Conservation (phyloP, 495 filamentous ascomycete genomes). For the Alectoria sarmentosa region DNA sequence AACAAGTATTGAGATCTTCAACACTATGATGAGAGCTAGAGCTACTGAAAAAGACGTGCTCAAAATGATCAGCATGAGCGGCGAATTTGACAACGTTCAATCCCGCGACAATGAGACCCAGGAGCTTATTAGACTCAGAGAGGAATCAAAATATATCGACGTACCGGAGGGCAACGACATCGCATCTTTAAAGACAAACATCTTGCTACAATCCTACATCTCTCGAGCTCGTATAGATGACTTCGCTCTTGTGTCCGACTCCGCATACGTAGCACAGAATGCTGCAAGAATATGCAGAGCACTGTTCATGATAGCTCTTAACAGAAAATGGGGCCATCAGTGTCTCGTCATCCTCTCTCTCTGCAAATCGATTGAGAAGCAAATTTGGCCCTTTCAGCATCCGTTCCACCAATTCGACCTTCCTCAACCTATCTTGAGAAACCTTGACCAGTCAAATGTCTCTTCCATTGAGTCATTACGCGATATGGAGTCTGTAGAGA, state of each 20-base stretch:
- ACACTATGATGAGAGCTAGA: slow-evolving; percentile 73
- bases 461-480: slow-evolving; percentile 72
- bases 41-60: slow-evolving; percentile 84
- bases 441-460: slow-evolving; percentile 70
- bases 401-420: slow-evolving; percentile 94
- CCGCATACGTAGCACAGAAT: slow-evolving; percentile 92
- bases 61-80: slow-evolving; percentile 90
- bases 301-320: slow-evolving; percentile 94
- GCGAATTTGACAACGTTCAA: slow-evolving; percentile 96
- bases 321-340: slow-evolving; percentile 88
- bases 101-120: slow-evolving; percentile 77
- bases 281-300: slow-evolving; percentile 89
- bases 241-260: slow-evolving; percentile 85
- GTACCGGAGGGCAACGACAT: slow-evolving; percentile 68
- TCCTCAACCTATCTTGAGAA: slow-evolving; percentile 70
- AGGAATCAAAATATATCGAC: slow-evolving; percentile 62
- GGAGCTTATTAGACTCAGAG: slow-evolving; percentile 61
- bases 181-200: slow-evolving; percentile 88
- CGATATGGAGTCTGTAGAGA: slow-evolving; percentile 88
- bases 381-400: slow-evolving; percentile 90
- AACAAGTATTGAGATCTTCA: slow-evolving; percentile 91
- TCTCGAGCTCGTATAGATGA: slow-evolving; percentile 84
- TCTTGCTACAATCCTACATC: slow-evolving; percentile 89
- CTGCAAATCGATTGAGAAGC: slow-evolving; percentile 94
- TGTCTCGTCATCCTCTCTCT: slow-evolving; percentile 82